These are phyloP conservation scores for Cryphonectria japonica DNA, from an alignment of 2,329 filamentous ascomycete genomes.

Conservation along the genomic window DNA sequence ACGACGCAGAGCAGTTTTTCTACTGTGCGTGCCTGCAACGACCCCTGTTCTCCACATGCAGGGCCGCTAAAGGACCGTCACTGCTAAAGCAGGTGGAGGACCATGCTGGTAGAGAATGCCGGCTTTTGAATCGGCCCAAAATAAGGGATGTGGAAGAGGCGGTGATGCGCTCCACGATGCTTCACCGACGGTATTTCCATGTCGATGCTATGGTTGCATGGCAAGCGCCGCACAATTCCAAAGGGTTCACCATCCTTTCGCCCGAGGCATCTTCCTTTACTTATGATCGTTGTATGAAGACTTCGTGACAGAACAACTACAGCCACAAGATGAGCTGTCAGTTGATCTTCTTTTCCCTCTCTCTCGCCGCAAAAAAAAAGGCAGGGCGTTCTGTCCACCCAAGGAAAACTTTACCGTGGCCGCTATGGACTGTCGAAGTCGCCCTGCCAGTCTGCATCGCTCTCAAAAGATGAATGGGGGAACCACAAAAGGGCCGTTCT, in stretches of 20 bases:
- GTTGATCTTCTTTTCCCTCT: not conserved
- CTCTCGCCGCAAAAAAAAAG: not conserved
- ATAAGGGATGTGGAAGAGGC: slow-evolving; percentile 6
- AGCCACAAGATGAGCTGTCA: slow-evolving; percentile 2
- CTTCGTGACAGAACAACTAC: not conserved
- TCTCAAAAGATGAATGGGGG: not conserved
- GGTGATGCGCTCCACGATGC: slow-evolving; percentile 15
- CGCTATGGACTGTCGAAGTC: slow-evolving; percentile 1
- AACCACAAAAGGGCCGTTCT: slow-evolving; percentile 26
- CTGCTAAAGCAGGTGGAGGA: not conserved
- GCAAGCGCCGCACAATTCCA: slow-evolving; percentile 4
- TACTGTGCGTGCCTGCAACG: not conserved
- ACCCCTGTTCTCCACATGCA: slow-evolving; percentile 8
- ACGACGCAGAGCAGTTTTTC: not conserved
- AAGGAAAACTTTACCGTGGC: slow-evolving; percentile 12
- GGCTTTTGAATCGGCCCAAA: not conserved
- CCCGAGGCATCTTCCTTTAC: slow-evolving; percentile 16
- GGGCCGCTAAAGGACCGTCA: not conserved
- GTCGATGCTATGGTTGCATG: not conserved
- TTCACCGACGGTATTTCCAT: slow-evolving; percentile 28
- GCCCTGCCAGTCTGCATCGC: slow-evolving; percentile 1
- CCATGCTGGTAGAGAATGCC: not conserved
- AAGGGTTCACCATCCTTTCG: slow-evolving; percentile 5
- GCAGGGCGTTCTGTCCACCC: not conserved
- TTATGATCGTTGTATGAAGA: not conserved